A percentile compares a stretch with the other conserved stretches of the same genome.
These are phyloP conservation scores for Eucalyptus victrix DNA, from an alignment of 345 rosid species.

Conservation along the genomic window DNA sequence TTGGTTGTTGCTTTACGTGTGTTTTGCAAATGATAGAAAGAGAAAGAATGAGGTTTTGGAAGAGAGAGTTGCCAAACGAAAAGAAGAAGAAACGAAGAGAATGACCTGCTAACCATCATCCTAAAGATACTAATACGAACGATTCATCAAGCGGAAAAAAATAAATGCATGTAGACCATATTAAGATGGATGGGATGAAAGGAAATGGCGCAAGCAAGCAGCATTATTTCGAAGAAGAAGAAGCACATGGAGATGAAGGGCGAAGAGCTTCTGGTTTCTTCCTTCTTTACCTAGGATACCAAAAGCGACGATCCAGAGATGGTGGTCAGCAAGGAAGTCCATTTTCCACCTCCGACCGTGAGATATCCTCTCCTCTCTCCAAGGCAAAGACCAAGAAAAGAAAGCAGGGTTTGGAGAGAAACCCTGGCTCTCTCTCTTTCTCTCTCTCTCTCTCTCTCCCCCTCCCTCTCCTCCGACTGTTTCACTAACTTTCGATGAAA, in stretches of 20 bases:
- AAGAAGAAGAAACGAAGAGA: background rate
- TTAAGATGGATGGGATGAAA: background rate
- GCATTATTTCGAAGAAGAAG: no score
- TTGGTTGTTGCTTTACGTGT: background rate
- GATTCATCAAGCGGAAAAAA: background rate
- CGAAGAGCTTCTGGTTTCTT: background rate
- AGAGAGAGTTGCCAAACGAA: background rate
- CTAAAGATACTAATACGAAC: background rate
- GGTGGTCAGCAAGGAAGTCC: conserved; percentile 23
- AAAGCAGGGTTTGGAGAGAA: background rate
- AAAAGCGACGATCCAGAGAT: conserved; percentile 23
- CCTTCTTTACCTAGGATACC: conserved; percentile 55
- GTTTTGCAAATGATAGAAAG: background rate
- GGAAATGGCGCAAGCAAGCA: background rate
- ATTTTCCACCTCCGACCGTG: background rate
- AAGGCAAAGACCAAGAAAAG: background rate
- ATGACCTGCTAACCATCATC: background rate
- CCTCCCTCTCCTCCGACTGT: no score
- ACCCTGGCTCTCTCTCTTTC: no score
- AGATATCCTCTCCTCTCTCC: background rate
- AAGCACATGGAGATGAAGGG: background rate
- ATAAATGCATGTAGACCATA: background rate
- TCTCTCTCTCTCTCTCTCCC: no score
- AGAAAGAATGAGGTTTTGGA: background rate
- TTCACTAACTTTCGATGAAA: no score